A percentile compares a stretch with the other conserved stretches of the same genome.
Evolutionary conservation across 495 filamentous ascomycete genomes (phyloP).

Genomic region (Neurospora sp.): DNA sequence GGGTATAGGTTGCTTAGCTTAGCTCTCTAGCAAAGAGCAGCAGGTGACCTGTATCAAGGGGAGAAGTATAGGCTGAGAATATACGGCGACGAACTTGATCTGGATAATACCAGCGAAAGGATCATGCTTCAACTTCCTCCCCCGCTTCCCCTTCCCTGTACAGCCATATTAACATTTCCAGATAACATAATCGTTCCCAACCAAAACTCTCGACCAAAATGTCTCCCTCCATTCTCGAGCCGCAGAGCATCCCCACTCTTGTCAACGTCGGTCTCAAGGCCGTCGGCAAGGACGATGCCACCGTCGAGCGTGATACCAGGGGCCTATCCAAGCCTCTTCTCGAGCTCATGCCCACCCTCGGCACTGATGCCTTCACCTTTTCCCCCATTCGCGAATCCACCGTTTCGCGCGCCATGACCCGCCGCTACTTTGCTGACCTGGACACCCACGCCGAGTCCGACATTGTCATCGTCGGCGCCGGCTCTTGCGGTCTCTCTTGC

Average conservation of each 20-base stretch:
- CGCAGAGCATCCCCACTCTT: conserved; percentile 18
- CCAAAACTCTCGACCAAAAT: conserved; percentile 31
- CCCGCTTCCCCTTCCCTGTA: conserved; percentile 25
- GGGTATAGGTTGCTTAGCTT: not conserved
- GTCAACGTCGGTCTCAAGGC: conserved; percentile 17
- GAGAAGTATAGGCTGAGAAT: conserved; percentile 64
- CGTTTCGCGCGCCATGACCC: conserved; percentile 85
- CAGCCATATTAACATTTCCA: conserved; percentile 25
- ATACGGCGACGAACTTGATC: conserved; percentile 96
- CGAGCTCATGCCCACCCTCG: conserved; percentile 37
- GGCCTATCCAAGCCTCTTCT: conserved; percentile 45
- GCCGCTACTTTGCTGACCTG: conserved; percentile 82
- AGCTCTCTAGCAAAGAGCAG: not conserved
- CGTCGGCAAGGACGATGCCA: conserved; percentile 28
- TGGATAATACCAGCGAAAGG: conserved; percentile 99
- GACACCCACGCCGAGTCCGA: conserved; percentile 85
- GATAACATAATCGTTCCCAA: conserved; percentile 4
- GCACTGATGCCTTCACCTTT: conserved; percentile 66
- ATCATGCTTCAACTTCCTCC: conserved; percentile 56
- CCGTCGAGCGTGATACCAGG: conserved; percentile 25
- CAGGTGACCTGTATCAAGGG: not conserved
- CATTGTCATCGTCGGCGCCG: conserved; percentile 83
- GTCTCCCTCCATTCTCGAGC: conserved; percentile 56
- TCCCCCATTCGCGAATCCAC: conserved; percentile 79
- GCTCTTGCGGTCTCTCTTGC: conserved; percentile 73